phyloP scores from a whole-genome alignment of 2,329 filamentous ascomycete species.

The Fusarium miscanthi region DNA sequence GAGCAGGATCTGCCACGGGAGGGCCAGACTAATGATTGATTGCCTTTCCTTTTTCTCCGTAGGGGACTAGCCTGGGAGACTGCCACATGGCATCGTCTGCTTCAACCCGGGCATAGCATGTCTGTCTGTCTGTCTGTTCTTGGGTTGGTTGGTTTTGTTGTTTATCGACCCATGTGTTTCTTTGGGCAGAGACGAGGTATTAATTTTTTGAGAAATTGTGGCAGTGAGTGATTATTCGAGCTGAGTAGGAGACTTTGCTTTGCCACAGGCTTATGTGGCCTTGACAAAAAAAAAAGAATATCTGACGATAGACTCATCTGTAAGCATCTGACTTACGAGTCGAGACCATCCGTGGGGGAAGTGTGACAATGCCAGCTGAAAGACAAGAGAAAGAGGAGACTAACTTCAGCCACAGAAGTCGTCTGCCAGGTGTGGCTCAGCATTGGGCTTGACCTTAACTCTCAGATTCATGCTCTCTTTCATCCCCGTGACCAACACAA shows the following conservation, averaged over 20 bases:
- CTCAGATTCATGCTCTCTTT: slow-evolving; percentile 1
- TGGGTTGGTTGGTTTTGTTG: neutral
- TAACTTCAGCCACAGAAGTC: slow-evolving; percentile 13
- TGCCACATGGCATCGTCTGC: slow-evolving; percentile 40
- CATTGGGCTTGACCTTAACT: slow-evolving; percentile 9
- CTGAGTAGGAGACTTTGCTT: neutral
- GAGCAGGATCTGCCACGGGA: slow-evolving; percentile 16
- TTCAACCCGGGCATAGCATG: slow-evolving; percentile 7
- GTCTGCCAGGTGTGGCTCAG: slow-evolving; percentile 24
- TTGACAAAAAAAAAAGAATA: slow-evolving; percentile 14
- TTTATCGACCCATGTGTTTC: slow-evolving; percentile 3
- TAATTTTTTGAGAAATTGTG: slow-evolving; percentile 11
- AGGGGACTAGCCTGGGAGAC: slow-evolving; percentile 10
- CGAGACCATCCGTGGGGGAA: neutral
- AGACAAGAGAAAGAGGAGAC: slow-evolving; percentile 3
- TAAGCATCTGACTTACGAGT: neutral
- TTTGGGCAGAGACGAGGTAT: slow-evolving; percentile 22
- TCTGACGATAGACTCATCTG: slow-evolving; percentile 1
- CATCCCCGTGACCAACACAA: neutral
- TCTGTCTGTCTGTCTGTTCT: neutral
- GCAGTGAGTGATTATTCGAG: slow-evolving; percentile 5
- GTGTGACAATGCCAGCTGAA: slow-evolving; percentile 36
- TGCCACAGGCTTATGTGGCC: slow-evolving; percentile 32
- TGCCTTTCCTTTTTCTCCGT: slow-evolving; percentile 9
- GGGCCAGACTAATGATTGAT: slow-evolving; percentile 22